Conservation (phyloP, 2,329 filamentous ascomycete species). For the Penicillium sp. region DNA sequence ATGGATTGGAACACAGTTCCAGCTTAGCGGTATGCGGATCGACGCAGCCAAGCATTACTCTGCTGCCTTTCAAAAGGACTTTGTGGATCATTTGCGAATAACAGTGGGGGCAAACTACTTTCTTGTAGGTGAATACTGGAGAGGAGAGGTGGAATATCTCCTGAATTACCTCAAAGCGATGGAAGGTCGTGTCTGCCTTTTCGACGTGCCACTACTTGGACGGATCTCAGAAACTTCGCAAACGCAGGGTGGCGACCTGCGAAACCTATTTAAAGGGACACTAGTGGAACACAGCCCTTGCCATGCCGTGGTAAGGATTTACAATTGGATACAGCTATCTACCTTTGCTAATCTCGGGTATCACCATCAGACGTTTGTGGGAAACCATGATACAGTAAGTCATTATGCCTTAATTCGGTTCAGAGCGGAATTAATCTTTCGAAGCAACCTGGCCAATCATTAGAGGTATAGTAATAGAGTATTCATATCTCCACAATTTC, state of each 20-base stretch:
- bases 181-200: slow-evolving; percentile 64
- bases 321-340: not conserved
- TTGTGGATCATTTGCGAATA: slow-evolving; percentile 61
- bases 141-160: slow-evolving; percentile 61
- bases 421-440: not conserved
- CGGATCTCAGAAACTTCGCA: slow-evolving; percentile 66
- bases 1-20: slow-evolving; percentile 67
- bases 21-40: slow-evolving; percentile 68
- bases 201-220: slow-evolving; percentile 70
- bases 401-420: no score
- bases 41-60: slow-evolving; percentile 76
- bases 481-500: not conserved
- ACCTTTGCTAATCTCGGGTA: slow-evolving; percentile 4
- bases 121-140: slow-evolving; percentile 72
- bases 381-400: slow-evolving; percentile 70
- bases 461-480: slow-evolving; percentile 48
- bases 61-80: slow-evolving; percentile 65
- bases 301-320: slow-evolving; percentile 59
- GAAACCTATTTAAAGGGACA: slow-evolving; percentile 64
- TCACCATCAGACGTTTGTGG: slow-evolving; percentile 63
- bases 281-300: slow-evolving; percentile 59
- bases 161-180: slow-evolving; percentile 62
- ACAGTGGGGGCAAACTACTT: slow-evolving; percentile 61
- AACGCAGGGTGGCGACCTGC: slow-evolving; percentile 61
- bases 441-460: slow-evolving; percentile 64